Percentiles rank a stretch among this genome's conserved stretches.
Conservation (phyloP, 2,329 filamentous ascomycete genomes). For the Thielaviopsis cerberus region DNA sequence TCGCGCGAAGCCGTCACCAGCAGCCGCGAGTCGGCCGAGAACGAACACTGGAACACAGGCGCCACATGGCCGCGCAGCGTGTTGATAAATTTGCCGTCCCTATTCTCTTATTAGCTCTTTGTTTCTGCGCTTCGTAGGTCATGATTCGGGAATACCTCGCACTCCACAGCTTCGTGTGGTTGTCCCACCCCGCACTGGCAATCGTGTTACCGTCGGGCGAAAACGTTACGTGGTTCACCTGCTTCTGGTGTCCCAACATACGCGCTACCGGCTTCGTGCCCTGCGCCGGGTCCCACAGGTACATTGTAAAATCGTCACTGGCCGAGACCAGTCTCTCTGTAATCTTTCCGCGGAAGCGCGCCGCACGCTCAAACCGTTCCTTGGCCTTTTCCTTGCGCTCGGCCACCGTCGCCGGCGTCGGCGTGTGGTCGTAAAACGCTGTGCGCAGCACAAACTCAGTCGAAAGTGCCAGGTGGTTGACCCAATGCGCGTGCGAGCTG, state of each 20-base stretch:
- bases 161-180: slow-evolving; percentile 85
- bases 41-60: slow-evolving; percentile 80
- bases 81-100: slow-evolving; percentile 60
- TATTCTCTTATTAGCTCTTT: slow-evolving; percentile 15
- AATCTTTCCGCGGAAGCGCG: slow-evolving; percentile 54
- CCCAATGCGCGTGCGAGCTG: slow-evolving; percentile 73
- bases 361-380: slow-evolving; percentile 70
- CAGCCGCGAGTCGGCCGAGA: slow-evolving; percentile 79
- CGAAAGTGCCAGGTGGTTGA: slow-evolving; percentile 85
- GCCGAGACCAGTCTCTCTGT: slow-evolving; percentile 77
- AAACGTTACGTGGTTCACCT: slow-evolving; percentile 89
- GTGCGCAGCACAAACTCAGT: slow-evolving; percentile 82
- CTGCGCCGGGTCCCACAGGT: slow-evolving; percentile 69
- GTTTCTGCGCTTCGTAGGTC: too few relatives aligned
- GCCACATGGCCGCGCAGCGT: slow-evolving; percentile 77
- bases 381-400: slow-evolving; percentile 58
- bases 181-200: slow-evolving; percentile 81
- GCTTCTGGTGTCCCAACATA: slow-evolving; percentile 86
- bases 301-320: slow-evolving; percentile 91
- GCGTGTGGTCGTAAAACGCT: slow-evolving; percentile 67
- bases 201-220: slow-evolving; percentile 77
- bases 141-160: too few relatives aligned
- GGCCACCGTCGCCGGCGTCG: slow-evolving; percentile 25
- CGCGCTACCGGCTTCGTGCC: slow-evolving; percentile 73
- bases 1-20: slow-evolving; percentile 80